Conservation (phyloP, 75 land plant species). For the Sequoiadendron giganteum region DNA sequence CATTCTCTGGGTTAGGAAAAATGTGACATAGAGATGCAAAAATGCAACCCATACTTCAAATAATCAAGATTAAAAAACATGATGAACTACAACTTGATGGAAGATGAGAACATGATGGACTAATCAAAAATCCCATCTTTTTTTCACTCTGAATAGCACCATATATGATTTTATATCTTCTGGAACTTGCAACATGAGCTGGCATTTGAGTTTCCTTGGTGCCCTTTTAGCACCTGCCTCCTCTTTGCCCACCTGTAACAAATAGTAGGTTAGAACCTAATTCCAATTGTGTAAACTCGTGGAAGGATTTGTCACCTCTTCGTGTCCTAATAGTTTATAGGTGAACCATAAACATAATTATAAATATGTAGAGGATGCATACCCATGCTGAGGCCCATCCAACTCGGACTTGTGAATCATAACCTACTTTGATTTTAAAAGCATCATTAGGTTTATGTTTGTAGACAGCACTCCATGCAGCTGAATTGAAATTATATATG, state of each 20-base stretch:
- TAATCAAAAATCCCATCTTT: conserved; percentile 82
- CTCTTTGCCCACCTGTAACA: conserved; percentile 81
- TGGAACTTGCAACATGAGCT: conserved; percentile 95
- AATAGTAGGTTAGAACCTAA: not conserved
- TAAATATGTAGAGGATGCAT: conserved; percentile 17
- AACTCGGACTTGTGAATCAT: conserved; percentile 78
- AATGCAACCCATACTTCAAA: not conserved
- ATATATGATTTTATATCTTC: conserved; percentile 58
- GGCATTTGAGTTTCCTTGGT: conserved; percentile 87
- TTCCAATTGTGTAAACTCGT: not conserved
- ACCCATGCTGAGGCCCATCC: conserved; percentile 96
- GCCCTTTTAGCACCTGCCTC: conserved; percentile 72
- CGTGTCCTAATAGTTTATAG: not conserved
- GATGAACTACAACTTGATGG: not conserved
- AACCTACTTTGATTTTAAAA: conserved; percentile 83
- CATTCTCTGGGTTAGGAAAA: not conserved
- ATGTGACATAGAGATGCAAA: not conserved
- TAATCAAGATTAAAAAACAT: not conserved
- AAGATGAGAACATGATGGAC: conserved; percentile 6
- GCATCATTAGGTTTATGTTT: conserved; percentile 68
- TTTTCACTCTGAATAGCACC: conserved; percentile 85
- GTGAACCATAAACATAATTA: not conserved
- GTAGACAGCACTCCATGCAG: conserved; percentile 83
- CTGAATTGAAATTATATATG: conserved; percentile 70
- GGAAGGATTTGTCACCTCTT: not conserved